phyloP scores from a whole-genome alignment of 495 filamentous ascomycete species.

The Tuber indicum region DNA sequence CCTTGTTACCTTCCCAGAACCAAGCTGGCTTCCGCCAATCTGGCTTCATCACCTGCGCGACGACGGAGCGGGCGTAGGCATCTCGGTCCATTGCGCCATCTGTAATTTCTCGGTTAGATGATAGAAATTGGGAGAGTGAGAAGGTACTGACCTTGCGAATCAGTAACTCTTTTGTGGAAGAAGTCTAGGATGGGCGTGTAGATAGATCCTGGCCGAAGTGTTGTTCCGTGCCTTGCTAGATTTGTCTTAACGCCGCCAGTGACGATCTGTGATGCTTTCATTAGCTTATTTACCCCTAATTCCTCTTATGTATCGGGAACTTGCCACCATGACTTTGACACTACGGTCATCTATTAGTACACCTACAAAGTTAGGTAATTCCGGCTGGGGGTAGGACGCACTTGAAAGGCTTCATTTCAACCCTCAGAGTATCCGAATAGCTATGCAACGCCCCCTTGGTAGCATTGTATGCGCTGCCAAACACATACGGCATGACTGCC shows the following conservation, averaged over 20 bases:
- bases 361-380: neutral
- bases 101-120: slow-evolving; percentile 5
- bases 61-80: slow-evolving; percentile 41
- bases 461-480: slow-evolving; percentile 49
- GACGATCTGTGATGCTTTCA: slow-evolving; percentile 25
- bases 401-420: slow-evolving; percentile 52
- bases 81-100: slow-evolving; percentile 28
- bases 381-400: slow-evolving; percentile 9
- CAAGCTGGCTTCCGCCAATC: slow-evolving; percentile 39
- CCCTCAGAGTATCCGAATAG: slow-evolving; percentile 47
- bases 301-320: neutral
- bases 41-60: slow-evolving; percentile 40
- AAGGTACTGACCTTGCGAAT: slow-evolving; percentile 6
- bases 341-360: slow-evolving; percentile 20
- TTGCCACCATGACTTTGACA: slow-evolving; percentile 45
- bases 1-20: slow-evolving; percentile 35
- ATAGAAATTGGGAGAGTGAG: neutral
- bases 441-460: slow-evolving; percentile 52
- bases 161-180: slow-evolving; percentile 24
- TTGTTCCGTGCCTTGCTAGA: slow-evolving; percentile 33
- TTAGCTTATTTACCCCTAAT: neutral
- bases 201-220: slow-evolving; percentile 24
- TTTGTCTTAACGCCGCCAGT: slow-evolving; percentile 44
- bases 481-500: slow-evolving; percentile 47
- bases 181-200: slow-evolving; percentile 35